Percentiles rank a stretch among this genome's conserved stretches.
phyloP scores from a whole-genome alignment of 2,329 filamentous ascomycete genomes.

The Verruconis gallopava region DNA sequence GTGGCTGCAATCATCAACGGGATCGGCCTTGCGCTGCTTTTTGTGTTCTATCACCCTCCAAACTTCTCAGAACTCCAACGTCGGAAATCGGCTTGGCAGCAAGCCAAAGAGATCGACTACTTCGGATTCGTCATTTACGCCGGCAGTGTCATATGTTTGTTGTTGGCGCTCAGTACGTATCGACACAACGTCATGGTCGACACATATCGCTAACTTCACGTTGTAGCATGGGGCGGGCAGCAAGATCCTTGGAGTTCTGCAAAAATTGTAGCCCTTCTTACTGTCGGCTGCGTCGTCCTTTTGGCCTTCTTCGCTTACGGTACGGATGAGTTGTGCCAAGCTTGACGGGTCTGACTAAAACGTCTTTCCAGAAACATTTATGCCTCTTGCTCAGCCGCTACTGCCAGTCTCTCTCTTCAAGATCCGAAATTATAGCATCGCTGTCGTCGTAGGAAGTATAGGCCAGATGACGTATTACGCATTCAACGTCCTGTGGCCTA shows the following conservation, averaged over 20 bases:
- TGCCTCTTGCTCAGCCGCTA: slow-evolving; percentile 25
- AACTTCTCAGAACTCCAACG: slow-evolving; percentile 27
- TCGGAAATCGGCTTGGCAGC: slow-evolving; percentile 27
- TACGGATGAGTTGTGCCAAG: background rate
- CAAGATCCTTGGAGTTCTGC: slow-evolving; percentile 4
- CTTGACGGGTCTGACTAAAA: background rate
- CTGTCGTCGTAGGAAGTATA: slow-evolving; percentile 28
- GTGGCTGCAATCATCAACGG: slow-evolving; percentile 32
- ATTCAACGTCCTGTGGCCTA: slow-evolving; percentile 32
- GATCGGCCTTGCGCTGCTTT: slow-evolving; percentile 27
- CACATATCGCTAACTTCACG: no score
- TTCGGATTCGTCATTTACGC: slow-evolving; percentile 34
- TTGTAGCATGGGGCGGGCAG: slow-evolving; percentile 29
- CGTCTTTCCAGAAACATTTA: slow-evolving; percentile 13
- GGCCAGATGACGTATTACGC: slow-evolving; percentile 33
- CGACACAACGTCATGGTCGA: no score
- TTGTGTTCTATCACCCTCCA: slow-evolving; percentile 36
- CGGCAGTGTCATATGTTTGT: slow-evolving; percentile 31
- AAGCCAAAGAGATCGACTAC: slow-evolving; percentile 34
- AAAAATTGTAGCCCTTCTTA: slow-evolving; percentile 5
- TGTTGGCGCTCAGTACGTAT: slow-evolving; percentile 28
- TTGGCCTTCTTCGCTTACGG: slow-evolving; percentile 26
- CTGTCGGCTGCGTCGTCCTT: slow-evolving; percentile 26
- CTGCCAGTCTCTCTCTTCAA: slow-evolving; percentile 32
- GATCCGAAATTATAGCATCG: slow-evolving; percentile 25